phyloP scores from a whole-genome alignment of 2,329 filamentous ascomycete species.

The Exophiala phaeomuriformis region DNA sequence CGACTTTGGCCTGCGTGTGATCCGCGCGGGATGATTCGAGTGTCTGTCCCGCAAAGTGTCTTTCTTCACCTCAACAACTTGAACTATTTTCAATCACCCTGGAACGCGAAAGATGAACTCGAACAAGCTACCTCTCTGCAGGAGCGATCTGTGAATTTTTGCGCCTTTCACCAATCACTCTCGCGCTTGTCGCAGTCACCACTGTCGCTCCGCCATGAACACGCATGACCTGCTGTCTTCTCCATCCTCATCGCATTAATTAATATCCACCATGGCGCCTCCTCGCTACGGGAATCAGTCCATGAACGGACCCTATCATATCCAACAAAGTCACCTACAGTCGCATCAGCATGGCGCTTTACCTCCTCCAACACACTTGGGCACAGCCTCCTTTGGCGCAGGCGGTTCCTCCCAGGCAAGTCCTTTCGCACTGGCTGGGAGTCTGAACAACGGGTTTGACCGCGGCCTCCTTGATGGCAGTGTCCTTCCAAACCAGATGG shows the following conservation, averaged over 20 bases:
- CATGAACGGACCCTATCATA: constrained; percentile 54
- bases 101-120: not conserved
- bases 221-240: constrained; percentile 3
- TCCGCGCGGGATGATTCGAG: not conserved
- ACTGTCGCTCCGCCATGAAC: constrained; percentile 11
- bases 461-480: constrained; percentile 40
- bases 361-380: constrained; percentile 53
- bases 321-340: constrained; percentile 46
- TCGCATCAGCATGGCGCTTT: constrained; percentile 43
- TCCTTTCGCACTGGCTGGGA: constrained; percentile 34
- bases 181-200: not conserved
- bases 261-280: constrained; percentile 47
- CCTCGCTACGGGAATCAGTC: constrained; percentile 53
- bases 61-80: not conserved
- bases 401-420: constrained; percentile 32
- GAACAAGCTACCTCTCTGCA: not conserved
- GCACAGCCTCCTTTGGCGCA: constrained; percentile 60
- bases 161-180: not conserved
- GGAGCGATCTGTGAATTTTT: not conserved
- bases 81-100: not conserved
- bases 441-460: constrained; percentile 50
- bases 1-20: not conserved
- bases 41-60: not conserved
- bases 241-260: constrained; percentile 1
- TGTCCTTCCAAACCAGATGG: constrained; percentile 74